Percentiles rank a stretch among this genome's conserved stretches.
These are phyloP conservation scores for Bauhinia variegata DNA, from an alignment of 306 rosid genomes.

Conservation along the genomic window DNA sequence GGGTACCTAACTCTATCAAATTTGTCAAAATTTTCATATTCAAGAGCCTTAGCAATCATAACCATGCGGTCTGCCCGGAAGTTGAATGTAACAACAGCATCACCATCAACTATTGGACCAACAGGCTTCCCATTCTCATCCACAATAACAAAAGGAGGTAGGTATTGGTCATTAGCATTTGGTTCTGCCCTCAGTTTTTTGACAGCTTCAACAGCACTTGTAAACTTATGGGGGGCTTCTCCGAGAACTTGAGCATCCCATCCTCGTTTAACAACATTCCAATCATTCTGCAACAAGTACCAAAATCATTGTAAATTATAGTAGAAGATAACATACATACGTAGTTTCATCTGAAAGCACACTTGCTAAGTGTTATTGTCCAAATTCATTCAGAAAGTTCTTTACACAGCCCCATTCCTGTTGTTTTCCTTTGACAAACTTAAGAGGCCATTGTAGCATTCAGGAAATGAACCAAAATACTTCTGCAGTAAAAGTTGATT, in stretches of 20 bases:
- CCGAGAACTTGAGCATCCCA: constrained; percentile 99
- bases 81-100: constrained; percentile 95
- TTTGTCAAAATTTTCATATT: constrained; percentile 83
- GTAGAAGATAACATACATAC: not conserved
- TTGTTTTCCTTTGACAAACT: too few relatives aligned
- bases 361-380: not conserved
- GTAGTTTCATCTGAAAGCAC: not conserved
- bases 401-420: too few relatives aligned
- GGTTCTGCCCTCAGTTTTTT: constrained; percentile 75
- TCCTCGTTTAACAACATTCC: constrained; percentile 96
- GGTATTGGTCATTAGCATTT: constrained; percentile 83
- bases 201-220: constrained; percentile 77
- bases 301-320: constrained; percentile 4
- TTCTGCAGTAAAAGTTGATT: too few relatives aligned
- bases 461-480: too few relatives aligned
- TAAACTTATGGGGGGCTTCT: constrained; percentile 88
- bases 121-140: constrained; percentile 82
- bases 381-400: not conserved
- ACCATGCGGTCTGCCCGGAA: constrained; percentile 96
- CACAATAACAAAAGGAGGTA: constrained; percentile 92
- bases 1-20: constrained; percentile 88
- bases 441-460: too few relatives aligned
- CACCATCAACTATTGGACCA: constrained; percentile 96
- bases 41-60: constrained; percentile 97
- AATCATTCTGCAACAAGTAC: constrained; percentile 78